Conservation (phyloP, 148 eudicot species). For the Polygonum maritimum region DNA sequence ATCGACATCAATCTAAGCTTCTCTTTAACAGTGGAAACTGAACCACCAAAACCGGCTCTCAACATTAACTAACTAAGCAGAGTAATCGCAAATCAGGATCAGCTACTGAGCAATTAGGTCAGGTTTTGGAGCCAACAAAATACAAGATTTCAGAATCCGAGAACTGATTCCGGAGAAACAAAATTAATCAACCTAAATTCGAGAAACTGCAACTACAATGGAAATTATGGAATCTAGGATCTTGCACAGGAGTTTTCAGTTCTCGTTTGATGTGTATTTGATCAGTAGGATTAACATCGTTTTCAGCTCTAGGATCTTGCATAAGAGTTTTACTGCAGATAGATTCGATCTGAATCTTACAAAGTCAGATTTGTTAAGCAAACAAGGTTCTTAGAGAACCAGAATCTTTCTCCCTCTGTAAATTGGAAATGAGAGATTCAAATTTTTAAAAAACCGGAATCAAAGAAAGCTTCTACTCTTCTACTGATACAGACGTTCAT, state of each 20-base stretch:
- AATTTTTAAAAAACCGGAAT: not conserved
- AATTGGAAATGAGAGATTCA: not conserved
- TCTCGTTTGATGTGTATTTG: no score
- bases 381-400: no score
- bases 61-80: not conserved
- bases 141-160: not conserved
- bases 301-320: not conserved
- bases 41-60: not conserved
- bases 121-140: not conserved
- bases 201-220: not conserved
- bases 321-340: not conserved
- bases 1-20: not conserved
- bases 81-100: not conserved
- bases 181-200: not conserved
- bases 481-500: not conserved
- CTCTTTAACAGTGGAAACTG: not conserved
- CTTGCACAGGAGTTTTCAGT: no score
- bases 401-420: not conserved
- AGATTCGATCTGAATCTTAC: not conserved
- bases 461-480: not conserved
- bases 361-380: conserved; percentile 2
- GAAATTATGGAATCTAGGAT: no score
- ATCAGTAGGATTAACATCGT: not conserved
- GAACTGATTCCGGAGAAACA: not conserved
- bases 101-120: not conserved